Percentiles rank a stretch among this genome's conserved stretches.
These are phyloP conservation scores for Trapa incisa DNA, from an alignment of 345 rosid species.

Conservation along the genomic window DNA sequence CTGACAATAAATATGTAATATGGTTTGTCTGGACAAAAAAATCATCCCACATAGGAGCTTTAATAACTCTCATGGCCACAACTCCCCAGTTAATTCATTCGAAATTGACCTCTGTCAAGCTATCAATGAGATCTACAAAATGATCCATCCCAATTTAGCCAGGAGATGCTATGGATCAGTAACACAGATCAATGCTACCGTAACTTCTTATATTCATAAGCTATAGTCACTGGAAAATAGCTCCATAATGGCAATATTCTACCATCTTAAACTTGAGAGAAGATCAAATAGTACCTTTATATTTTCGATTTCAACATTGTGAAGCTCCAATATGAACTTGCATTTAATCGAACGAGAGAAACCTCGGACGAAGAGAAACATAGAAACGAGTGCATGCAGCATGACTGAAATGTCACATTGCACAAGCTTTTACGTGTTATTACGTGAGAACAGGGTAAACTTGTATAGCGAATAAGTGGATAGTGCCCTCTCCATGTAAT, in stretches of 20 bases:
- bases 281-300: not conserved
- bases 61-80: not conserved
- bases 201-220: not conserved
- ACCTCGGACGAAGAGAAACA: not conserved
- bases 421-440: too few relatives aligned
- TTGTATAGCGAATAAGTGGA: too few relatives aligned
- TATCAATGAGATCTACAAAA: not conserved
- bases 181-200: not conserved
- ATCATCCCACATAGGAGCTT: not conserved
- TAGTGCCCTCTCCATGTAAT: too few relatives aligned
- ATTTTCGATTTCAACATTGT: not conserved
- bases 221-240: not conserved
- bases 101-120: not conserved
- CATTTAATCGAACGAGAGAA: not conserved
- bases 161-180: not conserved
- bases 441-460: too few relatives aligned
- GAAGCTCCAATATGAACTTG: not conserved
- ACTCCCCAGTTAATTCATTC: not conserved
- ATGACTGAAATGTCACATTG: too few relatives aligned
- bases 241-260: not conserved
- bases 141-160: not conserved
- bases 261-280: not conserved
- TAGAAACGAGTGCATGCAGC: too few relatives aligned
- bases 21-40: not conserved
- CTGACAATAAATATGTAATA: not conserved